phyloP scores from a whole-genome alignment of 768 basidiomycete genomes.

The Collybia sp. region DNA sequence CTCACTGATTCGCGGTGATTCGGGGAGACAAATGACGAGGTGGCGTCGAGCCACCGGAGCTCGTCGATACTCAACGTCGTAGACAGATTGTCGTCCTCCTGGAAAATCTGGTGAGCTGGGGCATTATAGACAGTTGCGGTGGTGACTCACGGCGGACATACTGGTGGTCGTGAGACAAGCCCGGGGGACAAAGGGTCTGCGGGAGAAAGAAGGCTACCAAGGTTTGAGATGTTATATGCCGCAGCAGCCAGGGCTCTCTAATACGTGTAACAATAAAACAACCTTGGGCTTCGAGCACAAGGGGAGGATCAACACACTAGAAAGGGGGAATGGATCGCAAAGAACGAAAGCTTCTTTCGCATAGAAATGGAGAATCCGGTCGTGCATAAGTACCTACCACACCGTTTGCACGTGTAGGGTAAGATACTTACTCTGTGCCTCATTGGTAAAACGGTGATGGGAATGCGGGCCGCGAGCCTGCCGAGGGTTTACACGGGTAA shows the following conservation, averaged over 20 bases:
- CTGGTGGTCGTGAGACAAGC: slow-evolving; percentile 8
- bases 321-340: no score
- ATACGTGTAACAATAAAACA: no score
- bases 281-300: no score
- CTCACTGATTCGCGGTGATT: no score
- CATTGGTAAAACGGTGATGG: slow-evolving; percentile 3
- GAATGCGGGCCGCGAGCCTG: slow-evolving; percentile 8
- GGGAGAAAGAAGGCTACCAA: slow-evolving; percentile 7
- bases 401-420: slow-evolving; percentile 39
- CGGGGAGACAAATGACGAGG: slow-evolving; percentile 8
- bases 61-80: slow-evolving; percentile 38
- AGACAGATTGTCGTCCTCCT: slow-evolving; percentile 25
- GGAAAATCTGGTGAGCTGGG: slow-evolving; percentile 11
- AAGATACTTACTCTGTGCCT: slow-evolving; percentile 13
- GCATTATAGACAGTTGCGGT: slow-evolving; percentile 3
- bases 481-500: no score
- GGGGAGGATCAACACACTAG: no score
- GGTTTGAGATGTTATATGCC: slow-evolving; percentile 6
- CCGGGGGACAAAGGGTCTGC: not conserved
- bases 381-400: slow-evolving; percentile 23
- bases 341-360: no score
- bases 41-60: slow-evolving; percentile 45
- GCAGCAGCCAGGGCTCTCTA: not conserved
- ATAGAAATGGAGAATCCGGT: no score
- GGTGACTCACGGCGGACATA: slow-evolving; percentile 11